Evolutionary conservation across 805 yeast species (phyloP).

Genomic region (Hanseniaspora vineae): DNA sequence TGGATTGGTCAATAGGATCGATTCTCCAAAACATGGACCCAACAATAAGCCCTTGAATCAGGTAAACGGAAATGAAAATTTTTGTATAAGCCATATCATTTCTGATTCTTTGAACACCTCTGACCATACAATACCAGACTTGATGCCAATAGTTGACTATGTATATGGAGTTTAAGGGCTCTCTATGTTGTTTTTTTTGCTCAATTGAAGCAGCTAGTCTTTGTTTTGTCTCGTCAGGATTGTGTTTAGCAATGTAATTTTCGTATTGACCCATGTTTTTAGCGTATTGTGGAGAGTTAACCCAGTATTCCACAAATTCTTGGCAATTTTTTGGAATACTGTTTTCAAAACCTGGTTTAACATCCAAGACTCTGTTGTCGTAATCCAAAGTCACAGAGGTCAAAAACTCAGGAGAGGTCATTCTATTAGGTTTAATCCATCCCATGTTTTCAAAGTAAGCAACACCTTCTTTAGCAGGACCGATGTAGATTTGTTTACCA

Average conservation of each 20-base stretch:
- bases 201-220: constrained; percentile 25
- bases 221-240: constrained; percentile 6
- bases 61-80: constrained; percentile 29
- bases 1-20: constrained; percentile 9
- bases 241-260: constrained; percentile 21
- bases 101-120: constrained; percentile 34
- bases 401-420: constrained; percentile 46
- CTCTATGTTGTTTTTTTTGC: constrained; percentile 35
- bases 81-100: constrained; percentile 33
- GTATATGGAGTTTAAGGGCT: constrained; percentile 33
- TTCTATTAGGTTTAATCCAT: constrained; percentile 41
- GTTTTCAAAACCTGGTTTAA: constrained; percentile 25
- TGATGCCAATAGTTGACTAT: constrained; percentile 38
- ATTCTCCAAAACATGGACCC: constrained; percentile 44
- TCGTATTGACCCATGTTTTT: constrained; percentile 28
- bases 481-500: constrained; percentile 45
- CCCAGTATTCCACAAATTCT: constrained; percentile 43
- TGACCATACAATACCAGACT: constrained; percentile 28
- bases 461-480: constrained; percentile 33
- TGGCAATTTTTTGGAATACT: constrained; percentile 39
- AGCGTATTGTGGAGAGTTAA: constrained; percentile 29
- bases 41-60: constrained; percentile 37
- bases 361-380: constrained; percentile 33
- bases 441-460: constrained; percentile 41
- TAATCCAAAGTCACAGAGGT: constrained; percentile 42